These are phyloP conservation scores for Arxiozyma slooffiae DNA, from an alignment of 1,139 yeast genomes.

Conservation along the genomic window DNA sequence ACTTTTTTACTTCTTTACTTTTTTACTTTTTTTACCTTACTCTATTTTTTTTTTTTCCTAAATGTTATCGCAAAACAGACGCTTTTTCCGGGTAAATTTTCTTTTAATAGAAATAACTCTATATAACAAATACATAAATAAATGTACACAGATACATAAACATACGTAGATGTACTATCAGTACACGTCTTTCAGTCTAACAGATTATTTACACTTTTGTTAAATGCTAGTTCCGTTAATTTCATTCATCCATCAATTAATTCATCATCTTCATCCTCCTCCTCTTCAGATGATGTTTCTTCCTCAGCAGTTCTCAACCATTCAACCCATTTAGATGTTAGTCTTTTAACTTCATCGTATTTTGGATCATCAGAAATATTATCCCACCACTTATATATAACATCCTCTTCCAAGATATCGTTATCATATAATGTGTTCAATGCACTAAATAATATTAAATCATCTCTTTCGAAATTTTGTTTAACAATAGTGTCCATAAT, in stretches of 20 bases:
- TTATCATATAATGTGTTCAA: constrained; percentile 63
- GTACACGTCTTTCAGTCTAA: not conserved
- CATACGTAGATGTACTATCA: too few species aligned
- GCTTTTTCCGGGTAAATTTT: not conserved
- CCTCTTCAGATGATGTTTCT: constrained; percentile 39
- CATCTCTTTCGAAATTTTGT: constrained; percentile 26
- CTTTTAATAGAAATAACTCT: too few species aligned
- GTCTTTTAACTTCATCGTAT: constrained; percentile 42
- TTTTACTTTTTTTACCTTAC: too few species aligned
- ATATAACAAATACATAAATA: too few species aligned
- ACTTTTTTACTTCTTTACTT: too few species aligned
- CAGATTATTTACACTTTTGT: not conserved
- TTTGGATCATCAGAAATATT: constrained; percentile 37
- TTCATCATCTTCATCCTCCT: constrained; percentile 11
- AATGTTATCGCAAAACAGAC: not conserved
- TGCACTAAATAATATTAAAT: constrained; percentile 43
- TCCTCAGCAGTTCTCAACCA: constrained; percentile 89
- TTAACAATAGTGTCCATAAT: constrained; percentile 33
- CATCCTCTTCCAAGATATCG: constrained; percentile 76
- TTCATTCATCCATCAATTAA: not conserved
- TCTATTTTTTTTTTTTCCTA: not conserved
- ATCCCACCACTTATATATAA: constrained; percentile 76
- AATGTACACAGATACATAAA: too few species aligned
- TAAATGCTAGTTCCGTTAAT: not conserved
- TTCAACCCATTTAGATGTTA: constrained; percentile 65